A percentile compares a stretch with the other conserved stretches of the same genome.
Conservation (phyloP, 2,329 filamentous ascomycete species). For the Elsinoe fawcettii region DNA sequence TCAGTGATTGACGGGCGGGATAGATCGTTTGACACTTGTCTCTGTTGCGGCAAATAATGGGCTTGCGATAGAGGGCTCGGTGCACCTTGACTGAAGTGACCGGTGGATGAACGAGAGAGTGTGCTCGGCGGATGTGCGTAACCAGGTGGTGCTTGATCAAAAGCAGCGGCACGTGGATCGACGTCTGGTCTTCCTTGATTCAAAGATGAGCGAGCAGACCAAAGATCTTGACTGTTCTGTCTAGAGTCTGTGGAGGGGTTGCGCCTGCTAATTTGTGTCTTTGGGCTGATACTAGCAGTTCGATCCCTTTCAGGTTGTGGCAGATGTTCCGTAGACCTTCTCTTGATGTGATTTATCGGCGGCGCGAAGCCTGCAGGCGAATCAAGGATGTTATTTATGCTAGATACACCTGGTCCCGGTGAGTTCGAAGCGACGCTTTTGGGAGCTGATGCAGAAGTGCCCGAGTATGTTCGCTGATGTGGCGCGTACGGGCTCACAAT, state of each 20-base stretch:
- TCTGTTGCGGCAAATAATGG: neutral
- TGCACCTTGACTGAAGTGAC: slow-evolving; percentile 13
- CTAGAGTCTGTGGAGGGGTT: slow-evolving; percentile 26
- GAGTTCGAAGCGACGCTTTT: slow-evolving; percentile 22
- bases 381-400: slow-evolving; percentile 32
- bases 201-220: slow-evolving; percentile 14
- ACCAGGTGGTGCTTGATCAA: neutral
- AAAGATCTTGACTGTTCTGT: slow-evolving; percentile 27
- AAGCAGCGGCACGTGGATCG: neutral
- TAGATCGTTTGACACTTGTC: neutral
- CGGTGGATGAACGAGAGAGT: slow-evolving; percentile 6
- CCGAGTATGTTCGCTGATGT: slow-evolving; percentile 27
- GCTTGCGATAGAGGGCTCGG: slow-evolving; percentile 12
- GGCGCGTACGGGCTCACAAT: slow-evolving; percentile 24
- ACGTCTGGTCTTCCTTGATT: slow-evolving; percentile 5
- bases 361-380: slow-evolving; percentile 27
- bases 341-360: slow-evolving; percentile 15
- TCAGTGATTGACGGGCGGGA: neutral
- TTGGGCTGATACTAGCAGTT: slow-evolving; percentile 70
- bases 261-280: slow-evolving; percentile 44
- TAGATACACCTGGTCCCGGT: slow-evolving; percentile 22
- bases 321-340: slow-evolving; percentile 31
- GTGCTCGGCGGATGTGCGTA: neutral
- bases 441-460: slow-evolving; percentile 20
- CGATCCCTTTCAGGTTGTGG: slow-evolving; percentile 58